Percentiles rank a stretch among this genome's conserved stretches.
Evolutionary conservation across 768 basidiomycete genomes (phyloP).

Genomic region (Mycena vulgaris): DNA sequence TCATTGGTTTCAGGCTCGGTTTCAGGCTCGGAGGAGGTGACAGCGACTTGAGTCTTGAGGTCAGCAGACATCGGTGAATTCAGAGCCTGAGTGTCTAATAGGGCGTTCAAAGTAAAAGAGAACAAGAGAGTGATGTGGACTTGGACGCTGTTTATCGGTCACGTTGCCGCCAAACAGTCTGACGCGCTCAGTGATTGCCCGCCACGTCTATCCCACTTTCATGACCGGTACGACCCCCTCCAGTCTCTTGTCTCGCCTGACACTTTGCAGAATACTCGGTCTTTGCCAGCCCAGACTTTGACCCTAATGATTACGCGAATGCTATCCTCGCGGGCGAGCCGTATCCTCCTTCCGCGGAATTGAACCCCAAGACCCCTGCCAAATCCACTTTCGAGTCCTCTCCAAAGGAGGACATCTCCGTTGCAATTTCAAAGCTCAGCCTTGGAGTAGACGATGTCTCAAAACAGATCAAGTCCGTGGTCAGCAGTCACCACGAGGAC

Average conservation of each 20-base stretch:
- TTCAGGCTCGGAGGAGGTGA: too few species aligned
- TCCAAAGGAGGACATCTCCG: conserved; percentile 89
- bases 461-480: conserved; percentile 89
- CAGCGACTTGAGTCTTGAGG: too few species aligned
- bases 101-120: too few species aligned
- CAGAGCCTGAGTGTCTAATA: too few species aligned
- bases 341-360: conserved; percentile 65
- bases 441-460: conserved; percentile 93
- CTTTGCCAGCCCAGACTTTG: conserved; percentile 83
- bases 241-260: conserved; percentile 11
- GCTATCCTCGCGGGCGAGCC: conserved; percentile 88
- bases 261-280: conserved; percentile 74
- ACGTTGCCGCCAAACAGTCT: neutral
- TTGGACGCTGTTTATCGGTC: conserved; percentile 10
- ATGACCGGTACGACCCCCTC: conserved; percentile 22
- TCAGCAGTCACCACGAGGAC: conserved; percentile 85
- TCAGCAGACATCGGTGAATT: too few species aligned
- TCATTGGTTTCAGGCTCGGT: too few species aligned
- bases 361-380: conserved; percentile 50
- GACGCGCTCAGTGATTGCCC: too few species aligned
- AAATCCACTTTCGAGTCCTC: conserved; percentile 63
- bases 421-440: conserved; percentile 90
- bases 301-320: conserved; percentile 93
- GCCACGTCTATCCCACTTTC: neutral
- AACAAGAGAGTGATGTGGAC: too few species aligned